These are phyloP conservation scores for Mycocentrospora acerina DNA, from an alignment of 2,329 filamentous ascomycete species.

Conservation along the genomic window DNA sequence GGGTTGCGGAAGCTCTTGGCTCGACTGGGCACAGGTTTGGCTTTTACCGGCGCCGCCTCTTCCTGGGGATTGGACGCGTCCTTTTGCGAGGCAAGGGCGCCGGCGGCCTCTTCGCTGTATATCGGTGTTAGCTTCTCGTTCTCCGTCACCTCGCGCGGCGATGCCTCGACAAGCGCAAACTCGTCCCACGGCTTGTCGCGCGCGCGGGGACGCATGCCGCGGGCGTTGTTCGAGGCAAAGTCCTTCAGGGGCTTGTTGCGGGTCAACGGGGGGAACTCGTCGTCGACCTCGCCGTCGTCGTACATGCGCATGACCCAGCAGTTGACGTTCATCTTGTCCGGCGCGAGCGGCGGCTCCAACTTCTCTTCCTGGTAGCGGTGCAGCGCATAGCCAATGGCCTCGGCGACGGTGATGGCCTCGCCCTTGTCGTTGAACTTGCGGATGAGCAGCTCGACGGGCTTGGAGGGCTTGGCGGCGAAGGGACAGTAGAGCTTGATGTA, in stretches of 20 bases:
- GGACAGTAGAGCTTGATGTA: constrained; percentile 76
- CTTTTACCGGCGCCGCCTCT: constrained; percentile 18
- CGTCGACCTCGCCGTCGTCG: constrained; percentile 80
- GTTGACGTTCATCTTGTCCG: constrained; percentile 73
- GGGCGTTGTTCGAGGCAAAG: constrained; percentile 77
- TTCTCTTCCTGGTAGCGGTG: constrained; percentile 80
- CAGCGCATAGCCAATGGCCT: constrained; percentile 78
- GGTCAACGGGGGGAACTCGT: constrained; percentile 78
- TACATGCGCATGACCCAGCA: constrained; percentile 83
- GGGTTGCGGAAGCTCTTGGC: constrained; percentile 51
- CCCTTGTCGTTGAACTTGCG: constrained; percentile 69
- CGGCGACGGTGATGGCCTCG: constrained; percentile 70
- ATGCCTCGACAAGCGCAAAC: constrained; percentile 76
- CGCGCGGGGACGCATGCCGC: constrained; percentile 63
- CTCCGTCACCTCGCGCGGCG: constrained; percentile 65
- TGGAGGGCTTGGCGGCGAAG: constrained; percentile 64
- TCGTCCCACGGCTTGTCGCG: constrained; percentile 80
- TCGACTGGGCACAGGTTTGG: constrained; percentile 38
- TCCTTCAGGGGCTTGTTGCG: constrained; percentile 72
- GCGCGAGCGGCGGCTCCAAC: constrained; percentile 64
- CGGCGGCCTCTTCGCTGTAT: constrained; percentile 58
- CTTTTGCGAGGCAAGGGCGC: constrained; percentile 26
- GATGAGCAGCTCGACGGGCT: constrained; percentile 71
- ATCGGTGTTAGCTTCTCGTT: constrained; percentile 70
- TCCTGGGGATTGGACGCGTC: constrained; percentile 26